Conservation (phyloP, 768 basidiomycete species). For the Trametes punicea region DNA sequence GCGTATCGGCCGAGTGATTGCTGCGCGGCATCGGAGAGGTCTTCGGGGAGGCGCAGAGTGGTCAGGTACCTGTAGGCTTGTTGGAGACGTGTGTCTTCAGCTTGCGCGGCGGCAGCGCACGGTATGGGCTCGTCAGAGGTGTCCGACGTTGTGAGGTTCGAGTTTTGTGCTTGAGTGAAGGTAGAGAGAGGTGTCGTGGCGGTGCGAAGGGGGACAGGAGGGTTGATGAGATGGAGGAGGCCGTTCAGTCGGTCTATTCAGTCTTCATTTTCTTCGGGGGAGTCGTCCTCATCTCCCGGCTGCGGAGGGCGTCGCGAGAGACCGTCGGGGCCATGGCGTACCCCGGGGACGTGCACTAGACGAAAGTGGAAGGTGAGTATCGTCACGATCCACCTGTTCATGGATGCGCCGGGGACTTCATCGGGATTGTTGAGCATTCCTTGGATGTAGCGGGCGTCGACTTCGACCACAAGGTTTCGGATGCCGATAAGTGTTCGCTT, state of each 20-base stretch:
- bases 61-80: no score
- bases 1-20: no score
- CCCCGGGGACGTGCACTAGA: constrained; percentile 35
- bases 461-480: constrained; percentile 35
- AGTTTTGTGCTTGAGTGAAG: no score
- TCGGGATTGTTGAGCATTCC: constrained; percentile 41
- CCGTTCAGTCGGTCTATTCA: constrained; percentile 19
- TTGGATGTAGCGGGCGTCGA: constrained; percentile 38
- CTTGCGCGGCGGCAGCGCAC: no score
- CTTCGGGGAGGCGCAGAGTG: no score
- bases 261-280: constrained; percentile 5
- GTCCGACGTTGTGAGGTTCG: not conserved
- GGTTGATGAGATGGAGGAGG: constrained; percentile 4
- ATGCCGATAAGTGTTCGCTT: constrained; percentile 31
- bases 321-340: no score
- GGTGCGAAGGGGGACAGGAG: not conserved
- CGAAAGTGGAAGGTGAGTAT: constrained; percentile 38
- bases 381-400: constrained; percentile 42
- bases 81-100: no score
- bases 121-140: not conserved
- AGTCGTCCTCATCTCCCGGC: not conserved
- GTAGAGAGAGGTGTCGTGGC: not conserved
- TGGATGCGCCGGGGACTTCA: constrained; percentile 34
- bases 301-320: no score
- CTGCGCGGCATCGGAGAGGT: no score